phyloP scores from a whole-genome alignment of 345 rosid species.

The Pugionium cornutum region DNA sequence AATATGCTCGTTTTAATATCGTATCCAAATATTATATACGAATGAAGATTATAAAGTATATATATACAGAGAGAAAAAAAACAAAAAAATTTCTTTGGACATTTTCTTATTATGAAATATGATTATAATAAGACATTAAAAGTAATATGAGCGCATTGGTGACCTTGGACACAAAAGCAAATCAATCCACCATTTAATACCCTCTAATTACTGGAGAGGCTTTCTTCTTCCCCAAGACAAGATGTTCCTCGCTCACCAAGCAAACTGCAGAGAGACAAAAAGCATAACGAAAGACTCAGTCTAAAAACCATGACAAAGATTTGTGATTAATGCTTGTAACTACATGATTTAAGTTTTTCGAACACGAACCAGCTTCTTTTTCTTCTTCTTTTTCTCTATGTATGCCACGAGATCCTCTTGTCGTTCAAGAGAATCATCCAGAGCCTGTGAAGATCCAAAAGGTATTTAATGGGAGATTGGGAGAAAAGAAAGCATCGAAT shows the following conservation, averaged over 20 bases:
- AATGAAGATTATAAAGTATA: too few species aligned
- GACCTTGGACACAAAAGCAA: not conserved
- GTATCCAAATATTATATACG: too few species aligned
- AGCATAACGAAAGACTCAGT: not conserved
- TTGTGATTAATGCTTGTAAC: not conserved
- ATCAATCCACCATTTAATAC: not conserved
- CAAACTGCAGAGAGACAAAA: conserved; percentile 7
- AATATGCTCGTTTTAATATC: too few species aligned
- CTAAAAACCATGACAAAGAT: conserved; percentile 2
- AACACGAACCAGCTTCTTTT: conserved; percentile 59
- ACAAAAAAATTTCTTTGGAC: too few species aligned
- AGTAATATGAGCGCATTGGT: not conserved
- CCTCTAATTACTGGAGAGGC: not conserved
- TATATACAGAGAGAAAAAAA: too few species aligned
- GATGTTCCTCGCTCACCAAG: not conserved
- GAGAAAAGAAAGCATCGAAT: not conserved
- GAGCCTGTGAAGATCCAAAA: conserved; percentile 48
- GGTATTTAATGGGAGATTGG: too few species aligned
- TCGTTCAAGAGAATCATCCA: conserved; percentile 68
- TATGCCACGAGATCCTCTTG: conserved; percentile 77
- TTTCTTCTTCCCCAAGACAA: not conserved
- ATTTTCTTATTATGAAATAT: not conserved
- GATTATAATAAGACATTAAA: not conserved
- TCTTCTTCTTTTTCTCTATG: conserved; percentile 83
- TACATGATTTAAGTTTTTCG: not conserved